Evolutionary conservation across 202 grass and related monocot genomes (phyloP), one percentile per base, ranked within the genome.

Genomic region (Hordeum pubiflorum): DNA sequence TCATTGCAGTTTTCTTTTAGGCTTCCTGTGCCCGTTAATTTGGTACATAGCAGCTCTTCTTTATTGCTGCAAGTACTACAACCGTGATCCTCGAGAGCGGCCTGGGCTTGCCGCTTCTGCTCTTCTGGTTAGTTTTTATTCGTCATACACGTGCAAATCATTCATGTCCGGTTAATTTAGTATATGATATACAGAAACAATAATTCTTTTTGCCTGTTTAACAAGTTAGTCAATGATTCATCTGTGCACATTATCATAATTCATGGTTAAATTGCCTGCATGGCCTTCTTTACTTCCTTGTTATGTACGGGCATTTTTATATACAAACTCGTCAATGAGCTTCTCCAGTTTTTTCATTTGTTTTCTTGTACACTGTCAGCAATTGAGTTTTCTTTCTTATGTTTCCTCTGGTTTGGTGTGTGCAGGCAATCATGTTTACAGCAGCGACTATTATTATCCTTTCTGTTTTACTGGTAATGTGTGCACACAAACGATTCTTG

Each of bases 11-110:
- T 99, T 99, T 88, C 92, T 99, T 58, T 65, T 90, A 84, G 96
- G 96, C 77, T 99, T 93, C 84, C 33, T 99, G 74, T 95, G 90
- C 78, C 96, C 96, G 68, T 68, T 99, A 63, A 76, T 91, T 61
- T 99, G 96, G 96, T 99, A 99, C 26, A 10, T 50, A 52, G 96
- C 92, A 61, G 92, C 92, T 80, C 69, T 77, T 84, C 80, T 99
- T 71, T 94, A 99, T 86, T 83, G 90, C 32, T 89, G 85, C 84
- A 93, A 95, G 83, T 95, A 95, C 78, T 99, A 99, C 62, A 72
- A 99, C 57, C 86, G 85, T 18, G 92, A 96, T 81, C 96, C 96
- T 68, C 96, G 96, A 59, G 96, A 99, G 38, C 90, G 96, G 44
- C 74, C 92, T 91, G 96, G 96, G 20, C 90, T 99, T 46, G 77